Base-by-base conservation (phyloP, 345 rosid species). In the Iberis pinnata region DNA sequence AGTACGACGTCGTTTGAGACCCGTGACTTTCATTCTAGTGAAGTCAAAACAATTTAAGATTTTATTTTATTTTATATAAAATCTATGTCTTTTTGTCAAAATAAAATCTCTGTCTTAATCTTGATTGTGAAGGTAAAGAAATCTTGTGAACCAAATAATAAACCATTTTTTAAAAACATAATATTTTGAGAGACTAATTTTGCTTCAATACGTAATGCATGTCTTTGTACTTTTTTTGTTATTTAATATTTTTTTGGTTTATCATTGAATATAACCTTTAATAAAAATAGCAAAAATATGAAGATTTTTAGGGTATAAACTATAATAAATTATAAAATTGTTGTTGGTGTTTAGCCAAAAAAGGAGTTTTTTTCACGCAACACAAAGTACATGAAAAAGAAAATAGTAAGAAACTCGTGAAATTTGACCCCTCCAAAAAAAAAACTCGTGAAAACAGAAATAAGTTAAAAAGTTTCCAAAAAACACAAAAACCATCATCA, bases 311-410 rank as follows among this genome's bases (percentile, higher is more conserved):
- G 3, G 1, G 7, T 8, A n/a, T 27, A 49, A 48, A 43, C n/a
- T n/a, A n/a, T n/a, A n/a, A n/a, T n/a, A n/a, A n/a, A n/a, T n/a
- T n/a, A n/a, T n/a, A n/a, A 37, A 17, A 37, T 5, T 29, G 12
- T 19, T 19, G 11, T 32, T 40, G 6, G 20, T 19, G 8, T 9
- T 44, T 13, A 0, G 5, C 29, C 38, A 17, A 26, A 35, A 12
- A 40, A 47, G 0, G 44, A 48, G 44, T 48, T 49, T 22, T 22
- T 39, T 24, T 18, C 40, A 65, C 63, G 58, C 63, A 66, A 66
- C 60, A 52, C 56, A 46, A 58, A 59, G 65, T 44, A 66, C 54
- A 59, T 66, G 65, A 66, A 65, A 60, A 53, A 44, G 16, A 15
- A 27, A 44, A 60, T 27, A 50, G 12, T 22, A 67, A 46, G 44